phyloP scores from a whole-genome alignment of 225 moss, liverwort and hornwort genomes.

The Antitrichia curtipendula region DNA sequence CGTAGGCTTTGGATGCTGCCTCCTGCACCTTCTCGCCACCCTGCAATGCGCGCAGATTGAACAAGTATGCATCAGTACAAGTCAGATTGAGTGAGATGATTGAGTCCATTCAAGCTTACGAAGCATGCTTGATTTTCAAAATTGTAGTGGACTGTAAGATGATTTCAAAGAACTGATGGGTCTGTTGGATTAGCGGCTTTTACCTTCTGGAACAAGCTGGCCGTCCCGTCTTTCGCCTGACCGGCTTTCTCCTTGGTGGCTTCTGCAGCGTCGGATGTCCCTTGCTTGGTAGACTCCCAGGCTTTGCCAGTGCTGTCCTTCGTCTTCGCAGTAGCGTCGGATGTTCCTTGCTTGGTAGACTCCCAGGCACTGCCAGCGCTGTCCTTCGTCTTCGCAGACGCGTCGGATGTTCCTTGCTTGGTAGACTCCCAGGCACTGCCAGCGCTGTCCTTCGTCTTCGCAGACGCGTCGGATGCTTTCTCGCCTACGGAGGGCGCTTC shows the following conservation, averaged over 20 bases:
- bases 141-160: too few relatives aligned
- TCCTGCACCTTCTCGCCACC: slow-evolving; percentile 15
- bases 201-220: slow-evolving; percentile 10
- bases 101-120: background rate
- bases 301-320: background rate
- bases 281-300: slow-evolving; percentile 26
- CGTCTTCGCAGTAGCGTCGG: background rate
- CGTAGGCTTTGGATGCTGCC: background rate
- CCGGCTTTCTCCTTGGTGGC: slow-evolving; percentile 21
- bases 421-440: too few relatives aligned
- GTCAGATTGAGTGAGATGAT: too few relatives aligned
- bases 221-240: slow-evolving; percentile 2
- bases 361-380: too few relatives aligned
- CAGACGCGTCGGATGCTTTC: too few relatives aligned
- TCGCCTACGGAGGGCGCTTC: too few relatives aligned
- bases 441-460: too few relatives aligned
- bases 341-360: too few relatives aligned
- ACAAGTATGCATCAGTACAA: background rate
- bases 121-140: background rate
- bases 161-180: too few relatives aligned
- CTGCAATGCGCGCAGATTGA: background rate
- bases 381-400: too few relatives aligned
- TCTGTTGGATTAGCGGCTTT: too few relatives aligned
- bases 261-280: background rate
- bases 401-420: too few relatives aligned